Percentiles rank a stretch among this genome's conserved stretches.
Conservation (phyloP, 805 yeast species). For the Ogataea pilisensis region DNA sequence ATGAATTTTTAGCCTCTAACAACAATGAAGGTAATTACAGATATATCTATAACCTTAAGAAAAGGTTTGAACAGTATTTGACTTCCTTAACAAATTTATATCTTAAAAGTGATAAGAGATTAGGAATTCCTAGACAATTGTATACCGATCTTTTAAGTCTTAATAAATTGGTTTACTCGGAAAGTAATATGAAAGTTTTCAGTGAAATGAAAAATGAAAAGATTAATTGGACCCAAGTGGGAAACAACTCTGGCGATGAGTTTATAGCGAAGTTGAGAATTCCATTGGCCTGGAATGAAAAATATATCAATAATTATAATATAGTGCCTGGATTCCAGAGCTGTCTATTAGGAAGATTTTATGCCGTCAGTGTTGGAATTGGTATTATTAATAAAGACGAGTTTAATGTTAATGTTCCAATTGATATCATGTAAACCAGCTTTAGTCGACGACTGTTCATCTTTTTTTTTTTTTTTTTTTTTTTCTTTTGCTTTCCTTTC, state of each 20-base stretch:
- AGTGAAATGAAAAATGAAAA: background rate
- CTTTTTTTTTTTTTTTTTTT: too few relatives aligned
- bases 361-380: conserved; percentile 18
- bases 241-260: background rate
- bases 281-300: conserved; percentile 5
- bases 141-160: conserved; percentile 30
- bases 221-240: background rate
- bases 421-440: background rate
- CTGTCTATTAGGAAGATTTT: conserved; percentile 57
- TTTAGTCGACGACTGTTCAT: background rate
- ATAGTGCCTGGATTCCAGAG: conserved; percentile 60
- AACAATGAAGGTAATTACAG: background rate
- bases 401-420: background rate
- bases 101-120: background rate
- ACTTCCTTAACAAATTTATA: conserved; percentile 1
- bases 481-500: too few relatives aligned
- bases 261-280: conserved; percentile 5
- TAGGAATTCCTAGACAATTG: conserved; percentile 8
- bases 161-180: conserved; percentile 5
- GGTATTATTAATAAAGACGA: background rate
- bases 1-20: conserved; percentile 1
- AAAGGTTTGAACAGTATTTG: conserved; percentile 7
- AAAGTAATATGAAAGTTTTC: conserved; percentile 10
- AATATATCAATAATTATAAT: conserved; percentile 39
- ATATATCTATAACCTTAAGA: conserved; percentile 1